Conservation (phyloP, 352 stramenopile genomes). For the Globisporangium canariense region DNA sequence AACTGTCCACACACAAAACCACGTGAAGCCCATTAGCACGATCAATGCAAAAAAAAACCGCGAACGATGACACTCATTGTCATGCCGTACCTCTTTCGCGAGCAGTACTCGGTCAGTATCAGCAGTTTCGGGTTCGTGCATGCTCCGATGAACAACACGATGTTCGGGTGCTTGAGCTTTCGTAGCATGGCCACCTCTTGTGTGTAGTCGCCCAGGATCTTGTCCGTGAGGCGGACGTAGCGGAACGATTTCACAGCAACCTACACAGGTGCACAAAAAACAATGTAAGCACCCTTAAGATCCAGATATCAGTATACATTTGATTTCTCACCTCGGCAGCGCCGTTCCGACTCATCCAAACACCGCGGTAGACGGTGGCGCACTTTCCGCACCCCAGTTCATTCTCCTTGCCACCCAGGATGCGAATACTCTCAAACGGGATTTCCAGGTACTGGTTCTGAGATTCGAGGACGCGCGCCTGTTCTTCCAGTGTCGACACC, state of each 20-base stretch:
- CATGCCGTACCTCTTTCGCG: constrained; percentile 67
- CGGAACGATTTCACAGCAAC: constrained; percentile 86
- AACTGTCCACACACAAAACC: constrained; percentile 29
- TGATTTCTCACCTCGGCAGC: constrained; percentile 53
- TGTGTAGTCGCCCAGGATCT: constrained; percentile 83
- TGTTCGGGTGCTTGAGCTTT: constrained; percentile 89
- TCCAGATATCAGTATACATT: not conserved
- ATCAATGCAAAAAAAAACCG: not conserved
- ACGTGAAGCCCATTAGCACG: not conserved
- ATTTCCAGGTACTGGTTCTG: constrained; percentile 88
- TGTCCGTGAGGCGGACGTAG: constrained; percentile 86
- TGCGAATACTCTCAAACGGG: constrained; percentile 84
- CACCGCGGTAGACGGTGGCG: constrained; percentile 81
- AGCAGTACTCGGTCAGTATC: constrained; percentile 90
- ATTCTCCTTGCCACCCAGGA: constrained; percentile 84
- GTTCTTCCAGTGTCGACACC: constrained; percentile 68
- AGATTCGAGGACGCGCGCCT: constrained; percentile 77
- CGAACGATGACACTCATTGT: too few species aligned
- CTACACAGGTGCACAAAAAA: constrained; percentile 15
- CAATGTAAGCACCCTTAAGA: constrained; percentile 2
- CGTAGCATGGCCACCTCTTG: constrained; percentile 82
- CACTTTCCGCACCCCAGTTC: constrained; percentile 84
- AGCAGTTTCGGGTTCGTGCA: constrained; percentile 88
- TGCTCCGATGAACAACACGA: constrained; percentile 89
- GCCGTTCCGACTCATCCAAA: constrained; percentile 85